A percentile compares a stretch with the other conserved stretches of the same genome.
Evolutionary conservation across 2,329 filamentous ascomycete species (phyloP).

Genomic region (Monosporascus sp.): DNA sequence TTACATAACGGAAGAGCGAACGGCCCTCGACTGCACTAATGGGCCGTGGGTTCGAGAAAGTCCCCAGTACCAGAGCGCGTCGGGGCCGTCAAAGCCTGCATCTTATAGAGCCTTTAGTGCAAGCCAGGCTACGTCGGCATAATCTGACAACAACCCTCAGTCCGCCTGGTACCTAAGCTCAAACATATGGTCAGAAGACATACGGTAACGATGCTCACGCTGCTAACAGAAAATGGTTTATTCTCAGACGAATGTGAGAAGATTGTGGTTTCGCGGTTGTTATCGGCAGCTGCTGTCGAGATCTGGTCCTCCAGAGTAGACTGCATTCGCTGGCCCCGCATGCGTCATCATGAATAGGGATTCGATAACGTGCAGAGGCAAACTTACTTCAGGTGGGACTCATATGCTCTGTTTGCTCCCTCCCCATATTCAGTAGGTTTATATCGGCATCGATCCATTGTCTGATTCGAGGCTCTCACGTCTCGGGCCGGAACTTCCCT

Average conservation of each 20-base stretch:
- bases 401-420: conserved; percentile 3
- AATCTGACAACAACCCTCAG: too few species aligned
- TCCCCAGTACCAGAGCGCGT: too few species aligned
- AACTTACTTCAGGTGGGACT: conserved; percentile 7
- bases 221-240: background rate
- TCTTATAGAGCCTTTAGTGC: too few species aligned
- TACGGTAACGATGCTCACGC: too few species aligned
- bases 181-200: background rate
- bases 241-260: conserved; percentile 60
- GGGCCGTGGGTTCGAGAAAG: too few species aligned
- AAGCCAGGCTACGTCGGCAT: too few species aligned
- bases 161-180: background rate
- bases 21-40: too few species aligned
- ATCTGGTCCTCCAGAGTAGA: conserved; percentile 18
- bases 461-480: conserved; percentile 22
- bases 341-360: conserved; percentile 41
- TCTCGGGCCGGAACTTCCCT: conserved; percentile 53
- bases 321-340: conserved; percentile 47
- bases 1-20: too few species aligned
- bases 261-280: conserved; percentile 58
- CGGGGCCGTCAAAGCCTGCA: too few species aligned
- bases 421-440: too few species aligned
- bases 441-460: background rate
- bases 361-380: background rate
- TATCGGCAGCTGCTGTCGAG: conserved; percentile 44